Base-by-base conservation (phyloP, 1,284 basidiomycete species). In the Cryptococcus hybrid region DNA sequence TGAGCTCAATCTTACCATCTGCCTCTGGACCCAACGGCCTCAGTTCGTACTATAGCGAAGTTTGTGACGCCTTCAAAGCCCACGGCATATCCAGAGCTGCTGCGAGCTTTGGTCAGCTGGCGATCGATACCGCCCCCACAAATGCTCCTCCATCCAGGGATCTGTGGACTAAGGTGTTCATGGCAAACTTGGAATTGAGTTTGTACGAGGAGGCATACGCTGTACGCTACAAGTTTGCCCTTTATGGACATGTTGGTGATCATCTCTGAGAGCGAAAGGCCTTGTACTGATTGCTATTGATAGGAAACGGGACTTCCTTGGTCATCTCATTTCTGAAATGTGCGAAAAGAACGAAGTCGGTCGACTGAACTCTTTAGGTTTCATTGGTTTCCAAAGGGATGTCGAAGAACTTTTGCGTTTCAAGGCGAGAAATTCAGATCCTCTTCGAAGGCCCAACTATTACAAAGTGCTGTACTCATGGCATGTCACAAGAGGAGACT, bases 381-480 rank as follows among this genome's bases (percentile, higher is more conserved):
- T 98, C 73, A 83, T 88, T 24, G 90, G 88, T 0, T 83, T 95
- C 63, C 86, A 88, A 57, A 86, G 87, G 56, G 90, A 96, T 71
- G 89, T 99, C 34, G 93, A 97, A 80, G 86, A 85, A 53, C 87
- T 89, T 15, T 81, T 99, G 49, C 85, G 88, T 44, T 98, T 96
- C 82, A 96, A 97, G 77, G 92, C 92, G 8, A 85, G 94, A 60
- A 96, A 98, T 75, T 89, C 88, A 18, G 90, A 98, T 79, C 92
- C 95, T 47, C 84, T 90, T 52, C 80, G 87, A 45, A 83, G 82
- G 46, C 94, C 94, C 0, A 88, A 88, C 71, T 99, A 97, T 81
- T 90, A 92, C 51, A 84, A 86, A 65, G 90, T 99, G 57, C 80
- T 99, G n/a, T 97, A 98, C 79, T 88, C 92, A 50, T 99, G 93